Evolutionary conservation across 1,139 yeast genomes (phyloP).

Genomic region (Kodamaea derodonti): DNA sequence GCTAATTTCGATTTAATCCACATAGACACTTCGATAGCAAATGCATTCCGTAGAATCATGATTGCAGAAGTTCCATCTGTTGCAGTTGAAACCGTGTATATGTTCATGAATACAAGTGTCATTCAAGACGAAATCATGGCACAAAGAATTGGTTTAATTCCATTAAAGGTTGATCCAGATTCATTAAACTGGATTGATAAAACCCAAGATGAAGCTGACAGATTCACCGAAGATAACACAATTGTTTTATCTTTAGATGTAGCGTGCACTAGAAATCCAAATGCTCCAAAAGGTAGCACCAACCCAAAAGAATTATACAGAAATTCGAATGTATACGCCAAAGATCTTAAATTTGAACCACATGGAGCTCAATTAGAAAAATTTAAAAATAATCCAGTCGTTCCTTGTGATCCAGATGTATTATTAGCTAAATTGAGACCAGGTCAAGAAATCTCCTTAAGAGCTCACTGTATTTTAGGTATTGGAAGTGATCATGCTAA

Average conservation of each 20-base stretch:
- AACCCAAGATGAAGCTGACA: constrained; percentile 58
- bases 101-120: constrained; percentile 91
- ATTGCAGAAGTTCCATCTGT: constrained; percentile 94
- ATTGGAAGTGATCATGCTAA: constrained; percentile 95
- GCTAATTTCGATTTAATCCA: constrained; percentile 86
- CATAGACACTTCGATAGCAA: constrained; percentile 87
- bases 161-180: constrained; percentile 92
- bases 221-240: constrained; percentile 83
- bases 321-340: constrained; percentile 83
- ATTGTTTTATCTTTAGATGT: constrained; percentile 79
- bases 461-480: constrained; percentile 90
- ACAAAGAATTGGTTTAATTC: constrained; percentile 89
- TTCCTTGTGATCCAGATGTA: constrained; percentile 81
- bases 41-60: constrained; percentile 97
- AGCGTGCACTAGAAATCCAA: constrained; percentile 78
- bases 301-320: constrained; percentile 81
- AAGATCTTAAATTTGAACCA: constrained; percentile 85
- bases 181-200: constrained; percentile 72
- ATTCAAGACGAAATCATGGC: constrained; percentile 96
- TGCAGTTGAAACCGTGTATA: constrained; percentile 87
- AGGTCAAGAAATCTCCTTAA: constrained; percentile 88
- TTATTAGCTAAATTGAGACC: constrained; percentile 91
- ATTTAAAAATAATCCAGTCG: constrained; percentile 67
- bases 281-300: constrained; percentile 74
- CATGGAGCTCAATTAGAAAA: constrained; percentile 79